These are phyloP conservation scores for Geotrichum restrictum DNA, from an alignment of 1,139 yeast species.

Conservation along the genomic window DNA sequence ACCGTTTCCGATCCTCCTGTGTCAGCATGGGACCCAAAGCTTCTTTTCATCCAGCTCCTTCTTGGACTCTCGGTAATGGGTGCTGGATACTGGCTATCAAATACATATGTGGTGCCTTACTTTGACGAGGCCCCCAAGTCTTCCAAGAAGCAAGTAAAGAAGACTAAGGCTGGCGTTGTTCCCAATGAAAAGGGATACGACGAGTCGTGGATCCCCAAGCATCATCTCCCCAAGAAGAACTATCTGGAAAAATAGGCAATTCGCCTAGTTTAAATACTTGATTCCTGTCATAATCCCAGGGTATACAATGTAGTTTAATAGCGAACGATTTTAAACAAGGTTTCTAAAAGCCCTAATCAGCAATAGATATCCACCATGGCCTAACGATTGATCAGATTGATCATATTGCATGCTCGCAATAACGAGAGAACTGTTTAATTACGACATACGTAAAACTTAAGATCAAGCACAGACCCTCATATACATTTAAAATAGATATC, in stretches of 20 bases:
- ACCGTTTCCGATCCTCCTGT: conserved; percentile 59
- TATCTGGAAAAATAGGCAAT: background rate
- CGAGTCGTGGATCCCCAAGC: conserved; percentile 58
- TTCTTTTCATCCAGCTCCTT: conserved; percentile 58
- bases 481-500: too few relatives aligned
- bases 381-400: too few relatives aligned
- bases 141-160: conserved; percentile 30
- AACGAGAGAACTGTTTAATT: too few relatives aligned
- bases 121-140: conserved; percentile 32
- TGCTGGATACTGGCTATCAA: conserved; percentile 48
- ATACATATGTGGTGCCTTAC: conserved; percentile 44
- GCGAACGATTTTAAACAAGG: too few relatives aligned
- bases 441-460: too few relatives aligned
- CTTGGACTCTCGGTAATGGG: conserved; percentile 51
- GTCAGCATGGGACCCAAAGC: conserved; percentile 68
- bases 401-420: too few relatives aligned
- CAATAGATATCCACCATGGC: too few relatives aligned
- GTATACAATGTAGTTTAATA: too few relatives aligned
- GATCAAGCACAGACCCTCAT: too few relatives aligned
- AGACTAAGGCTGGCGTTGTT: conserved; percentile 39
- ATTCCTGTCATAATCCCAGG: too few relatives aligned
- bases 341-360: too few relatives aligned
- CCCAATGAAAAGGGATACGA: conserved; percentile 39
- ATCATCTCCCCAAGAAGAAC: conserved; percentile 35
- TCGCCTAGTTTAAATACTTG: too few relatives aligned